A percentile compares a stretch with the other conserved stretches of the same genome.
Evolutionary conservation across 139 green algal genomes (phyloP).

Genomic region (Spirogloea muscicola): DNA sequence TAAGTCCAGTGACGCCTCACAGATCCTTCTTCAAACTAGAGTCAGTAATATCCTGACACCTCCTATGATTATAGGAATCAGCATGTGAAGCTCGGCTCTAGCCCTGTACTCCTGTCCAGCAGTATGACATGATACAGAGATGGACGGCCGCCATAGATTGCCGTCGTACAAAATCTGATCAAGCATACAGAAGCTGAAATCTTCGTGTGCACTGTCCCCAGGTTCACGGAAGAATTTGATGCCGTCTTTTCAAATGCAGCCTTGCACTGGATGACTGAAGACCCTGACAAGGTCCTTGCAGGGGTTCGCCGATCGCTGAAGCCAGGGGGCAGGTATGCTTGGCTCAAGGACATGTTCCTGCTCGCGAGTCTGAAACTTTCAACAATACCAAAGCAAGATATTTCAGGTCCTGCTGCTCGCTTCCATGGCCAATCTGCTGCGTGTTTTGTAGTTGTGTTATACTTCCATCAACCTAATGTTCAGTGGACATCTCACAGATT

Average conservation of each 20-base stretch:
- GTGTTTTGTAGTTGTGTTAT: background rate
- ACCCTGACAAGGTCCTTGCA: slow-evolving; percentile 16
- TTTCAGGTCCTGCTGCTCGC: too few species aligned
- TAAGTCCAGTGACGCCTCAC: background rate
- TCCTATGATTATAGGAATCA: too few species aligned
- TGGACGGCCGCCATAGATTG: background rate
- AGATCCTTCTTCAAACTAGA: background rate
- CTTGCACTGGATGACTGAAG: slow-evolving; percentile 39
- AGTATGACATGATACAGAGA: background rate
- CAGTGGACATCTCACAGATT: background rate
- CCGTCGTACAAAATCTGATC: background rate
- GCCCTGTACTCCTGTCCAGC: background rate
- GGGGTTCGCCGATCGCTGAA: slow-evolving; percentile 18
- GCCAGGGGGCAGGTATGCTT: slow-evolving; percentile 19
- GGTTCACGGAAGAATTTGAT: slow-evolving; percentile 24
- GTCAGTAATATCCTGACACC: too few species aligned
- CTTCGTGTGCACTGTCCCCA: background rate
- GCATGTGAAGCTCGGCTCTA: too few species aligned
- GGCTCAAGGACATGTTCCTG: background rate
- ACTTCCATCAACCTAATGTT: background rate
- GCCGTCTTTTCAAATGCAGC: slow-evolving; percentile 41
- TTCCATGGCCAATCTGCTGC: too few species aligned
- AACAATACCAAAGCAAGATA: too few species aligned
- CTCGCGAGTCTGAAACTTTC: too few species aligned
- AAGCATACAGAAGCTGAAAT: background rate